These are phyloP conservation scores for Fraxinus sp. DNA, from an alignment of 305 asterid genomes.

Conservation along the genomic window DNA sequence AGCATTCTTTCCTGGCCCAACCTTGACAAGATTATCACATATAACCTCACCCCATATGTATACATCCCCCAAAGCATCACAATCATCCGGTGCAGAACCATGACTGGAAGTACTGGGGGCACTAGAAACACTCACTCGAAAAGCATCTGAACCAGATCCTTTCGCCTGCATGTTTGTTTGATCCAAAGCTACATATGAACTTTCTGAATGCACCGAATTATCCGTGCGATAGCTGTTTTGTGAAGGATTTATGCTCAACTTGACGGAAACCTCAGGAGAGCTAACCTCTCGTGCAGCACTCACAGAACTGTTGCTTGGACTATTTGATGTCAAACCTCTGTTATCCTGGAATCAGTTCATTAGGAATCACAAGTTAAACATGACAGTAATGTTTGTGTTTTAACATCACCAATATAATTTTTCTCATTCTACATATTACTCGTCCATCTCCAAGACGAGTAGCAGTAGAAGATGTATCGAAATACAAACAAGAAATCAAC, in stretches of 20 bases:
- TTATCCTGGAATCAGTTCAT: conserved; percentile 50
- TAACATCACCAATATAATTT: not conserved
- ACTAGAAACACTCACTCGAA: conserved; percentile 94
- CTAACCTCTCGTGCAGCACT: conserved; percentile 68
- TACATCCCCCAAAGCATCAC: conserved; percentile 90
- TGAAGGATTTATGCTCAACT: conserved; percentile 60
- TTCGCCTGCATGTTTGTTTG: conserved; percentile 79
- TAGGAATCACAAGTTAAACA: conserved; percentile 12
- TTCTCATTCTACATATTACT: not conserved
- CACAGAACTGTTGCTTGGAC: conserved; percentile 75
- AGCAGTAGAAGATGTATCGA: not conserved
- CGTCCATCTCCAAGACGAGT: not conserved
- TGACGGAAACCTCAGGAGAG: conserved; percentile 68
- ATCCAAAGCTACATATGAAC: conserved; percentile 77
- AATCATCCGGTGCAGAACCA: conserved; percentile 91
- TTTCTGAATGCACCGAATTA: conserved; percentile 48
- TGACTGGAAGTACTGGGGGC: conserved; percentile 99
- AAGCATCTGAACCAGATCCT: conserved; percentile 82
- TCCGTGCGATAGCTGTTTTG: conserved; percentile 52
- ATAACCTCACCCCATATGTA: conserved; percentile 98
- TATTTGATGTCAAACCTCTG: conserved; percentile 68
- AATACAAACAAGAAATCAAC: not conserved
- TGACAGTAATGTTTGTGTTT: not conserved
- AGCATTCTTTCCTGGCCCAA: conserved; percentile 75
- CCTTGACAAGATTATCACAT: conserved; percentile 69